Percentiles rank a stretch among this genome's conserved stretches.
Conservation (phyloP, 768 basidiomycete genomes). For the Phlebiopsis flavidoalba region DNA sequence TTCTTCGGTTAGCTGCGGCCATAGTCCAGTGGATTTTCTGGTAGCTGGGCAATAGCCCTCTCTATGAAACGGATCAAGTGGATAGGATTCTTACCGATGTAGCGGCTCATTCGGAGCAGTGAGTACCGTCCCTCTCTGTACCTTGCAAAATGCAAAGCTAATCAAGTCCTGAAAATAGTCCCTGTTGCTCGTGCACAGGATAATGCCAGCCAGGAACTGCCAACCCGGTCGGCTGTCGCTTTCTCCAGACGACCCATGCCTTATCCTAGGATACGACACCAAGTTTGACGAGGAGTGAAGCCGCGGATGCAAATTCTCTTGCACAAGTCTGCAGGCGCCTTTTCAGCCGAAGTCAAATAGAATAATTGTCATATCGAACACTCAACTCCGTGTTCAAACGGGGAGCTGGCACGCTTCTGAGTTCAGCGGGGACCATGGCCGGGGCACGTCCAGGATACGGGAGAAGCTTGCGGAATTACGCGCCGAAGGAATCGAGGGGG, state of each 20-base stretch:
- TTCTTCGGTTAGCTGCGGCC: too few species aligned
- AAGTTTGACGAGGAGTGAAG: slow-evolving; percentile 63
- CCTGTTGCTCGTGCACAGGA: slow-evolving; percentile 90
- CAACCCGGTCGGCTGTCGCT: slow-evolving; percentile 69
- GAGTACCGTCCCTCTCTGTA: slow-evolving; percentile 19
- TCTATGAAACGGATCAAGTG: slow-evolving; percentile 71
- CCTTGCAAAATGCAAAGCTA: background rate
- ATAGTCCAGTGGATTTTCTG: too few species aligned
- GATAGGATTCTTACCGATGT: slow-evolving; percentile 79
- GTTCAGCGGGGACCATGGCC: slow-evolving; percentile 77
- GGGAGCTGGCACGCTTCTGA: too few species aligned
- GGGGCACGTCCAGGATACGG: slow-evolving; percentile 58
- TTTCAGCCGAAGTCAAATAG: slow-evolving; percentile 77
- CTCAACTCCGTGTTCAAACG: slow-evolving; percentile 76
- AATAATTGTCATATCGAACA: slow-evolving; percentile 89
- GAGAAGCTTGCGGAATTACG: slow-evolving; percentile 61
- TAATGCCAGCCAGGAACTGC: slow-evolving; percentile 63
- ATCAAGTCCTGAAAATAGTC: slow-evolving; percentile 40
- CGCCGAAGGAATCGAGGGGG: slow-evolving; percentile 48
- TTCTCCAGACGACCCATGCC: slow-evolving; percentile 69
- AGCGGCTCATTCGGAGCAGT: slow-evolving; percentile 86
- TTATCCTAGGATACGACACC: slow-evolving; percentile 82
- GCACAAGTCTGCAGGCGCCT: slow-evolving; percentile 72
- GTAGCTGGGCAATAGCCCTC: slow-evolving; percentile 90
- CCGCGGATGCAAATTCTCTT: slow-evolving; percentile 85